Percentiles rank a stretch among this genome's conserved stretches.
Conservation (phyloP, 1,284 basidiomycete genomes). For the Tilletia caries region DNA sequence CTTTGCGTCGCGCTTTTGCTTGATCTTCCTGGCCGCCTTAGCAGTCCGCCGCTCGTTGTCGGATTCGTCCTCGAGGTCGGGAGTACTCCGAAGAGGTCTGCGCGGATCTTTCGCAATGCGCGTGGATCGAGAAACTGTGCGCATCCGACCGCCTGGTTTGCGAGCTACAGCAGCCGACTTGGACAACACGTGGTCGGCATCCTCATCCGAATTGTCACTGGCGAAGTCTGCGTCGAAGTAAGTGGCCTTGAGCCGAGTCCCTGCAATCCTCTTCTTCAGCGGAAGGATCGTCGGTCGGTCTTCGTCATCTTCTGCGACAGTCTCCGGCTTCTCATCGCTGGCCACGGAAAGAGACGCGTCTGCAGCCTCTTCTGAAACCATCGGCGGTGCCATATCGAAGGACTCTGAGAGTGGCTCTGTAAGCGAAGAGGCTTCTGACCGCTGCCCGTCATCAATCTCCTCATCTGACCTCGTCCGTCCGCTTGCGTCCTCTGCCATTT, state of each 20-base stretch:
- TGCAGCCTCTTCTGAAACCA: background rate
- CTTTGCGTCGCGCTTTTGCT: slow-evolving; percentile 7
- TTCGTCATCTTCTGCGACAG: slow-evolving; percentile 16
- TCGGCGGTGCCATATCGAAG: background rate
- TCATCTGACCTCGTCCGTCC: slow-evolving; percentile 1
- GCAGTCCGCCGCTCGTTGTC: slow-evolving; percentile 1
- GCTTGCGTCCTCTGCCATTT: slow-evolving; percentile 5
- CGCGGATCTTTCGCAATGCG: slow-evolving; percentile 1
- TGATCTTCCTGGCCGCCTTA: slow-evolving; percentile 10
- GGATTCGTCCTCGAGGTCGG: background rate
- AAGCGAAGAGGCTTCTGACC: slow-evolving; percentile 35
- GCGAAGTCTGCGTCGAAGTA: slow-evolving; percentile 20
- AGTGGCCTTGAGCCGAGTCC: slow-evolving; percentile 46
- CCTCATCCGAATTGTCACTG: slow-evolving; percentile 7
- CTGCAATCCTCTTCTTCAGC: slow-evolving; percentile 44
- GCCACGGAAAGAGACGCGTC: background rate
- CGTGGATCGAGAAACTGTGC: background rate
- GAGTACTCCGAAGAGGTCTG: slow-evolving; percentile 1
- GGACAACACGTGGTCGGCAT: background rate
- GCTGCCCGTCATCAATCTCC: slow-evolving; percentile 8
- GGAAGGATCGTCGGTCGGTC: slow-evolving; percentile 29
- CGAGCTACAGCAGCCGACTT: background rate
- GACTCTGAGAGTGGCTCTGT: slow-evolving; percentile 39
- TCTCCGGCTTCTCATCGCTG: background rate
- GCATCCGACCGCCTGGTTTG: background rate